These are phyloP conservation scores for Tylopilus subfusipes DNA, from an alignment of 768 basidiomycete genomes.

Conservation along the genomic window DNA sequence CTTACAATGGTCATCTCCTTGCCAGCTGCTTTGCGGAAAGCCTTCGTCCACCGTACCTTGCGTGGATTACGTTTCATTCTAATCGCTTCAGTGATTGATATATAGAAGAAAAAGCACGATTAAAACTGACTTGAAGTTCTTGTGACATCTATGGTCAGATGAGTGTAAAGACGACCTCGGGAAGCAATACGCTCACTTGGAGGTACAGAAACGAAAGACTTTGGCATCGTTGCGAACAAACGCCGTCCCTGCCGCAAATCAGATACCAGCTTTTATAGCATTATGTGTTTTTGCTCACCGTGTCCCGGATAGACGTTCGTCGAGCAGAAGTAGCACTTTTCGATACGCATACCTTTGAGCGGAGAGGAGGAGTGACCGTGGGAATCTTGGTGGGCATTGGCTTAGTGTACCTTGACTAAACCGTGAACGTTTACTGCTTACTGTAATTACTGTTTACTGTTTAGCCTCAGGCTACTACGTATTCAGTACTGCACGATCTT, in stretches of 20 bases:
- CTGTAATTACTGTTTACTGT: too few species aligned
- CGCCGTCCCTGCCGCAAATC: conserved; percentile 58
- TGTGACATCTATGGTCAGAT: conserved; percentile 71
- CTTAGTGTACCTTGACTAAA: too few species aligned
- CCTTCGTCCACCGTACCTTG: conserved; percentile 99
- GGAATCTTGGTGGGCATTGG: too few species aligned
- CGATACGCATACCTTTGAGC: conserved; percentile 70
- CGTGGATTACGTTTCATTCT: conserved; percentile 99
- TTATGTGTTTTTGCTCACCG: conserved; percentile 44
- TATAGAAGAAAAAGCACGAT: background rate
- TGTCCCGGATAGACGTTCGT: conserved; percentile 96
- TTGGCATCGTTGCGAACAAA: conserved; percentile 99
- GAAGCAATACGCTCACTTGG: conserved; percentile 61
- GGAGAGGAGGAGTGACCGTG: conserved; percentile 17
- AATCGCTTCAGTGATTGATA: conserved; percentile 3
- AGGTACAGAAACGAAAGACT: conserved; percentile 96
- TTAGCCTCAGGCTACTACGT: too few species aligned
- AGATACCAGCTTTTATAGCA: background rate
- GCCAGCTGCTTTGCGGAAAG: conserved; percentile 96
- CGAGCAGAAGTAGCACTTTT: conserved; percentile 99
- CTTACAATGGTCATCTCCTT: conserved; percentile 99
- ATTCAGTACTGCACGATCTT: too few species aligned
- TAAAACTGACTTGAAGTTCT: conserved; percentile 90
- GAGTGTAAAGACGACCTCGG: conserved; percentile 1
- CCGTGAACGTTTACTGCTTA: too few species aligned